phyloP scores from a whole-genome alignment of 1,284 basidiomycete genomes.

The Leccinum holopus region DNA sequence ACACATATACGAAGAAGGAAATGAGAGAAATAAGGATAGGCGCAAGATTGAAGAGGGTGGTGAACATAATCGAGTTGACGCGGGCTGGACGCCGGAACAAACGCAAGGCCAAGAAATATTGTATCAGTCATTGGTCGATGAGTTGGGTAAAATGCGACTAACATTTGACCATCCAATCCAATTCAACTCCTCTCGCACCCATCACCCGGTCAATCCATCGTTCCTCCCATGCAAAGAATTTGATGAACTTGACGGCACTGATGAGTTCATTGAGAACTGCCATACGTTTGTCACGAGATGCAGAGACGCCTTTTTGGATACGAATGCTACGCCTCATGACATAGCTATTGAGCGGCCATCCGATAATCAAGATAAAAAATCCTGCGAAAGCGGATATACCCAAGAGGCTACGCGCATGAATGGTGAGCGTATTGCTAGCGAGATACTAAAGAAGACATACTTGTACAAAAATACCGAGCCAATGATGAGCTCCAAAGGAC shows the following conservation, averaged over 20 bases:
- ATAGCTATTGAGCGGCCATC: conserved; percentile 73
- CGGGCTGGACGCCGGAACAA: conserved; percentile 42
- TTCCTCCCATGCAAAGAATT: conserved; percentile 84
- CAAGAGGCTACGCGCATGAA: conserved; percentile 57
- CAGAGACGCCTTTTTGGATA: conserved; percentile 72
- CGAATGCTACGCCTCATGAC: conserved; percentile 60
- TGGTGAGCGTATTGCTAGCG: background rate
- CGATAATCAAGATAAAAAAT: conserved; percentile 70
- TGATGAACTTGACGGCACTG: conserved; percentile 79
- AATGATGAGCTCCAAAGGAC: conserved; percentile 79
- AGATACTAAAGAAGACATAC: conserved; percentile 39
- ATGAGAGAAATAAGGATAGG: conserved; percentile 70
- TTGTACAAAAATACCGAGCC: conserved; percentile 78
- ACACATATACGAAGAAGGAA: conserved; percentile 64
- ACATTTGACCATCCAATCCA: conserved; percentile 73
- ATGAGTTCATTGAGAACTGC: conserved; percentile 85
- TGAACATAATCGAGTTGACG: conserved; percentile 64
- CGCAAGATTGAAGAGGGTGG: conserved; percentile 59
- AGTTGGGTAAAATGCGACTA: conserved; percentile 8
- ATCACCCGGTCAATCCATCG: conserved; percentile 65
- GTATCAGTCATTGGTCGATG: background rate
- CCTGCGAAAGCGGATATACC: conserved; percentile 86
- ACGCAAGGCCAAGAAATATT: background rate
- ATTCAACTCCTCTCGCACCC: conserved; percentile 58
- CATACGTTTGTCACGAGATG: conserved; percentile 84